Evolutionary conservation across 106 monocot genomes (phyloP), one percentile per base, ranked within the genome.

Genomic region (Agapanthus africanus): DNA sequence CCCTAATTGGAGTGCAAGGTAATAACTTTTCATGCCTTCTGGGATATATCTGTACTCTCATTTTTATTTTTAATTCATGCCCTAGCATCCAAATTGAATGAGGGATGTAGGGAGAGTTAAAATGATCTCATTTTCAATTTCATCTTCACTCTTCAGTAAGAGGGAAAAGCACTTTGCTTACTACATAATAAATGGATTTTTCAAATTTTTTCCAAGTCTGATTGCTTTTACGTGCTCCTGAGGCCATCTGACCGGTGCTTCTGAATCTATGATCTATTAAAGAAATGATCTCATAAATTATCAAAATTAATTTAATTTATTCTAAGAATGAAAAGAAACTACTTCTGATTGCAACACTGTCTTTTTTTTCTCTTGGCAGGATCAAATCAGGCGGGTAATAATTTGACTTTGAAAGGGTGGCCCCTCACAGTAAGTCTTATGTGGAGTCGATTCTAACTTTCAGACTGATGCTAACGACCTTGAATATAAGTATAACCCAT

Each of bases 361-460:
- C 27, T 13, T 28, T 28, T 30, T 30, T 30, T 30, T 28, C 10
- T 10, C 54, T 56, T 27, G 47, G 40, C 87, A 91, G 91, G 91
- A 42, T 67, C 85, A 68, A 85, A 87, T 59, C 87, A 82, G 34
- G 80, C n/a, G n/a, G n/a, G n/a, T n/a, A n/a, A n/a, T n/a, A n/a
- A n/a, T n/a, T n/a, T 91, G 75, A 87, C 91, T 30, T 66, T 91
- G 73, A 91, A 91, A 76, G 91, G 91, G 72, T 91, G 91, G 88
- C 92, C 92, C 36, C 80, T 92, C 7, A 83, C 85, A 19, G 88
- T 92, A 76, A 87, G 85, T 67, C 4, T 65, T 15, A 2, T 15
- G 13, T 7, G 19, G 19, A 13, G 3, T 1, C 46, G 19, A 7
- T 47, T 4, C 46, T 19, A 47, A 47, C 13, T 47, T 47, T 47